phyloP scores from a whole-genome alignment of 345 rosid genomes.

The Angophora floribunda region DNA sequence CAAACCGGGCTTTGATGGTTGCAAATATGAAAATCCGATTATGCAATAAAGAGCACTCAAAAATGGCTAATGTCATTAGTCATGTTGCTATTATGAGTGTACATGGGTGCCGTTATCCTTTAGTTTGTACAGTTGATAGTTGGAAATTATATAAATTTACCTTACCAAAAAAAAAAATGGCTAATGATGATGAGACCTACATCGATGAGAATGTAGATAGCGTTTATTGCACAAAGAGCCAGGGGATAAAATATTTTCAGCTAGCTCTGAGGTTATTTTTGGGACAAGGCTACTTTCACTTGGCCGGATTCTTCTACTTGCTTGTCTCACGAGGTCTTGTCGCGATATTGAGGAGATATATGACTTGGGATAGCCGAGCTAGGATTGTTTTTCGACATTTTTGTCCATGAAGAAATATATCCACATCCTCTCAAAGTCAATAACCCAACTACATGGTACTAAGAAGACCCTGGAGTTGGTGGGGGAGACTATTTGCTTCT shows the following conservation, averaged over 20 bases:
- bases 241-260: constrained; percentile 38
- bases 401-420: constrained; percentile 57
- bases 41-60: constrained; percentile 35
- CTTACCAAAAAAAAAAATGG: no score
- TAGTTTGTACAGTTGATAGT: no score
- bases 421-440: constrained; percentile 49
- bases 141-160: no score
- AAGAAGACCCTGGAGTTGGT: constrained; percentile 33
- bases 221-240: constrained; percentile 9
- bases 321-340: constrained; percentile 46
- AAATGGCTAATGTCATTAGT: constrained; percentile 50
- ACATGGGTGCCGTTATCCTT: no score
- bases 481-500: constrained; percentile 66
- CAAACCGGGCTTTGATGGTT: constrained; percentile 36
- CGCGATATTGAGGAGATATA: constrained; percentile 35
- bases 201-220: constrained; percentile 9
- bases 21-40: constrained; percentile 46
- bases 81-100: no score
- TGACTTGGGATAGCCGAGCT: constrained; percentile 46
- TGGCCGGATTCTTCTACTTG: constrained; percentile 49
- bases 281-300: constrained; percentile 19
- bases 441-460: constrained; percentile 41
- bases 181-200: constrained; percentile 35
- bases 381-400: constrained; percentile 50
- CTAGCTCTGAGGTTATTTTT: constrained; percentile 22